Conservation (phyloP, 306 rosid species). For the Acmispon strigosus region DNA sequence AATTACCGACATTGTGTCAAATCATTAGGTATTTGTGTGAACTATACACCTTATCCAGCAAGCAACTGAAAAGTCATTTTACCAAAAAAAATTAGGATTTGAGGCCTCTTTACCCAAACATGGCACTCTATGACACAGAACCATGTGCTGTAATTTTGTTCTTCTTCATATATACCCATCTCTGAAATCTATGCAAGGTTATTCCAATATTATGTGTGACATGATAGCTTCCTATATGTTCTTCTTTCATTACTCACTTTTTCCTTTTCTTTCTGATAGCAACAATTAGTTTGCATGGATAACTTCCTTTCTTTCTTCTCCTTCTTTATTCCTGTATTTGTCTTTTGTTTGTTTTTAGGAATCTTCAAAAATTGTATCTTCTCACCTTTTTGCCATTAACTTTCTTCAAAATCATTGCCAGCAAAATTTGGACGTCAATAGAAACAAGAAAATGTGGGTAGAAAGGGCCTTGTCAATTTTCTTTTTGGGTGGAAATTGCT, state of each 20-base stretch:
- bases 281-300: conserved; percentile 19
- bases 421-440: conserved; percentile 13
- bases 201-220: conserved; percentile 14
- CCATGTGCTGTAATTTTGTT: neutral
- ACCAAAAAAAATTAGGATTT: conserved; percentile 12
- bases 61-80: too few species aligned
- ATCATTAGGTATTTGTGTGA: conserved; percentile 14
- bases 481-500: conserved; percentile 4
- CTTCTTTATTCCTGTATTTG: conserved; percentile 2
- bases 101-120: neutral
- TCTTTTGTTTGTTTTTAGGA: conserved; percentile 1
- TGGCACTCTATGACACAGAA: neutral
- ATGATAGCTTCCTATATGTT: neutral
- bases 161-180: neutral
- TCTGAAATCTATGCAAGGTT: neutral
- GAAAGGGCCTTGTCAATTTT: neutral
- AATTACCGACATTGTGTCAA: conserved; percentile 7
- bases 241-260: conserved; percentile 6
- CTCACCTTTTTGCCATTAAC: neutral
- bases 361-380: neutral
- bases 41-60: conserved; percentile 9
- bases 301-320: neutral
- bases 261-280: conserved; percentile 10
- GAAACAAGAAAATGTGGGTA: neutral
- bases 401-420: neutral